Evolutionary conservation across 2,329 filamentous ascomycete genomes (phyloP).

Genomic region (Arthrinium puccinioides): DNA sequence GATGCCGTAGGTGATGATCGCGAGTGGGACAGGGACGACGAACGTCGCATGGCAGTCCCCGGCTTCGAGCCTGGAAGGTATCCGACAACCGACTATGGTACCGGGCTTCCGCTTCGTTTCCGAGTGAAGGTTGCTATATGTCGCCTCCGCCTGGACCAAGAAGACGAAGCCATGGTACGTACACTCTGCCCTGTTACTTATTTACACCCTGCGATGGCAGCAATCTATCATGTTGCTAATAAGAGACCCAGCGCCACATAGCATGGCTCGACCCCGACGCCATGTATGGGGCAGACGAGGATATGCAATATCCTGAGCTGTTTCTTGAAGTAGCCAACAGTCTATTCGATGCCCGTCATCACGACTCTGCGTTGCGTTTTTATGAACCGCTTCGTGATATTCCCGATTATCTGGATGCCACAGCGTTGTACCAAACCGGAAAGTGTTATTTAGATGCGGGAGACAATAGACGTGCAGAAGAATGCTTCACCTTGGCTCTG

Average conservation of each 20-base stretch:
- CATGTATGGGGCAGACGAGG: no score
- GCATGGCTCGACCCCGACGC: slow-evolving; percentile 66
- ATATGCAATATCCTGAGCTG: slow-evolving; percentile 65
- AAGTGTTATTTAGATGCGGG: slow-evolving; percentile 62
- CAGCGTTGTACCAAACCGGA: slow-evolving; percentile 48
- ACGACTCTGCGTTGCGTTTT: slow-evolving; percentile 42
- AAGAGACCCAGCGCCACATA: slow-evolving; percentile 49
- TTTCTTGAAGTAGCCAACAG: slow-evolving; percentile 58
- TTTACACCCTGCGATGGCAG: no score
- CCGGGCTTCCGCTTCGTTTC: slow-evolving; percentile 71
- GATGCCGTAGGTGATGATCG: slow-evolving; percentile 69
- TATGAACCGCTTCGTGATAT: slow-evolving; percentile 47
- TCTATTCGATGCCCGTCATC: slow-evolving; percentile 30
- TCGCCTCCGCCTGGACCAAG: slow-evolving; percentile 62
- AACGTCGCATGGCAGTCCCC: slow-evolving; percentile 55
- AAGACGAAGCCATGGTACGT: slow-evolving; percentile 68
- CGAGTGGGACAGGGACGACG: slow-evolving; percentile 77
- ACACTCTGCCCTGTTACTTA: background rate
- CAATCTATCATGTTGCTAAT: no score
- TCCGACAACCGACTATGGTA: slow-evolving; percentile 56
- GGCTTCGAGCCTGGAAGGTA: slow-evolving; percentile 52
- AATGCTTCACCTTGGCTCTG: slow-evolving; percentile 68
- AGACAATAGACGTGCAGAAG: slow-evolving; percentile 63
- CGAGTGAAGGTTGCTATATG: slow-evolving; percentile 79
- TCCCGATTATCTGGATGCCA: slow-evolving; percentile 41